Percentiles rank a stretch among this genome's conserved stretches.
These are phyloP conservation scores for Macadamia tetraphylla DNA, from an alignment of 164 flowering plant genomes.

Conservation along the genomic window DNA sequence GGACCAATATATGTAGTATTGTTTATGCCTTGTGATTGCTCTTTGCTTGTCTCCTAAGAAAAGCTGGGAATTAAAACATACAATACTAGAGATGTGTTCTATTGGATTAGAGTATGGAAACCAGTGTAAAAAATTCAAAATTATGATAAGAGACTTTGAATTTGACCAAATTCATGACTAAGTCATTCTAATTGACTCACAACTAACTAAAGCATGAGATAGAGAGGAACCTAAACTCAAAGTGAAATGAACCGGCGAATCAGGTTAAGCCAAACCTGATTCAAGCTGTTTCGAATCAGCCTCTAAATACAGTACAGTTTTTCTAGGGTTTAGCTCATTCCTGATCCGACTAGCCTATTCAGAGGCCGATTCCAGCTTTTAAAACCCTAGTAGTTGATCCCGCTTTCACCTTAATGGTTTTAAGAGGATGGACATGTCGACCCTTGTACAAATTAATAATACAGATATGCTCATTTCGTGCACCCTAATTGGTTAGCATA, in stretches of 20 bases:
- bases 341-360: too few relatives aligned
- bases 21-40: not conserved
- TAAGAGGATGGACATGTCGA: constrained; percentile 1
- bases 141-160: not conserved
- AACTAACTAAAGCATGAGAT: too few relatives aligned
- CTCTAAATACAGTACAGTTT: not conserved
- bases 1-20: not conserved
- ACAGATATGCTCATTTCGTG: constrained; percentile 1
- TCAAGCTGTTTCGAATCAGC: not conserved
- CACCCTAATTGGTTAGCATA: not conserved
- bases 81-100: not conserved
- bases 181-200: too few relatives aligned
- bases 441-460: constrained; percentile 1
- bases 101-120: not conserved
- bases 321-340: not conserved
- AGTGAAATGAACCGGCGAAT: not conserved
- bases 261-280: not conserved
- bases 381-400: not conserved
- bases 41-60: constrained; percentile 1
- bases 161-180: not conserved
- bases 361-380: too few relatives aligned
- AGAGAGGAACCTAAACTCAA: too few relatives aligned
- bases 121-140: not conserved
- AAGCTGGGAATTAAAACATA: not conserved
- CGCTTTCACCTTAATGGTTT: constrained; percentile 1